These are phyloP conservation scores for Castanospermum australe DNA, from an alignment of 306 rosid species.

Conservation along the genomic window DNA sequence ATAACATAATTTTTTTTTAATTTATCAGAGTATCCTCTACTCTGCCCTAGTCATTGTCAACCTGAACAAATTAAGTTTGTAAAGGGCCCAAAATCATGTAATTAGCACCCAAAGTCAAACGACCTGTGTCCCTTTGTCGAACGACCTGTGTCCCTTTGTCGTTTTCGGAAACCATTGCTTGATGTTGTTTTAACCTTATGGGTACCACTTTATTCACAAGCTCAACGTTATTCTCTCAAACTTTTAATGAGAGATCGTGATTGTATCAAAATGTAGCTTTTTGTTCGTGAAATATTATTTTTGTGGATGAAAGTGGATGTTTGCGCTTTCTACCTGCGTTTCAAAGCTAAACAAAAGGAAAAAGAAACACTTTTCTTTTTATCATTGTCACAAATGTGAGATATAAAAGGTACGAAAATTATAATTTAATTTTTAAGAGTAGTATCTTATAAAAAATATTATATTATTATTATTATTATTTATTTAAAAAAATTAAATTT, in stretches of 20 bases:
- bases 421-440: too few species aligned
- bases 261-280: background rate
- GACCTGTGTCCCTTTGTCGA: slow-evolving; percentile 25
- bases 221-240: background rate
- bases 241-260: background rate
- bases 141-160: slow-evolving; percentile 19
- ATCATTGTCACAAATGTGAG: too few species aligned
- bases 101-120: slow-evolving; percentile 9
- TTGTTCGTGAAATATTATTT: background rate
- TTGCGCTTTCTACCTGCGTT: background rate
- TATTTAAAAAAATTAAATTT: too few species aligned
- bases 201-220: background rate
- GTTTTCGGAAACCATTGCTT: background rate
- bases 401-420: too few species aligned
- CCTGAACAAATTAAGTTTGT: background rate
- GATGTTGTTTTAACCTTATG: background rate
- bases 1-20: too few species aligned
- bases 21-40: too few species aligned
- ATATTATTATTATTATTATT: too few species aligned
- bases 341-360: background rate
- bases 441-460: too few species aligned
- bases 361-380: too few species aligned
- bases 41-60: slow-evolving; percentile 35
- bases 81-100: slow-evolving; percentile 24
- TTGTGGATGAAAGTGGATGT: background rate